Evolutionary conservation across 139 green algal genomes (phyloP), one percentile per base, ranked within the genome.

Genomic region (Closterium sp.): DNA sequence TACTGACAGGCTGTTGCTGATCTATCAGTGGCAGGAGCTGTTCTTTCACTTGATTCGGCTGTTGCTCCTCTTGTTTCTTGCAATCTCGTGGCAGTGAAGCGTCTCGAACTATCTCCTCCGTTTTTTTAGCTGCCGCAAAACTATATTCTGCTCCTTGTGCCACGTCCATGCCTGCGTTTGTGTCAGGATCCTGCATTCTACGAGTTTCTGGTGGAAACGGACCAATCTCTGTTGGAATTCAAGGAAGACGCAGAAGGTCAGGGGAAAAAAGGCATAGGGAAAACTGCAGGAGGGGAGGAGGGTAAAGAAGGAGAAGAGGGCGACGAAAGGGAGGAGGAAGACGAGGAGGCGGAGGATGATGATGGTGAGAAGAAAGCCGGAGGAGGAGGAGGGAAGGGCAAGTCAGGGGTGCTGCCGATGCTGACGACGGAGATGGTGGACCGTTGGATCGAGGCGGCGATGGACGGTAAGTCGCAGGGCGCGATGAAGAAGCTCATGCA

Each of bases 151-250:
- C 43, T 5, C 23, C 43, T 69, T 16, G 21, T 12, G 1, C 43
- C 23, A 2, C 43, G 43, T 69, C 43, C 8, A 12, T 25, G 43
- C 23, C 43, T 69, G 12, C 43, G 43, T 69, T 1, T 69, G 12
- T 69, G 43, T 69, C 95, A 95, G 92, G 98, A 99, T 93, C 97
- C 97, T 10, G 98, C 99, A 94, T 99, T 99, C 94, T 99, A 98
- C 91, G 94, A 96, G 19, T 98, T 97, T 88, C 93, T 97, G 36
- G 36, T 97, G 94, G 94, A 97, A 28, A 97, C 96, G 2, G 98
- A 99, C 90, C 89, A 97, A 35, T 95, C 97, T 34, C 94, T 99
- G 90, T 94, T 99, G 5, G 94, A 97, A 1, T 99, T 99, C 43
- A 92, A 91, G 86, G 93, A 95, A 23, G 89, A 86, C 2, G 96